Evolutionary conservation across 345 rosid genomes (phyloP).

Genomic region (Sisymbrium irio): DNA sequence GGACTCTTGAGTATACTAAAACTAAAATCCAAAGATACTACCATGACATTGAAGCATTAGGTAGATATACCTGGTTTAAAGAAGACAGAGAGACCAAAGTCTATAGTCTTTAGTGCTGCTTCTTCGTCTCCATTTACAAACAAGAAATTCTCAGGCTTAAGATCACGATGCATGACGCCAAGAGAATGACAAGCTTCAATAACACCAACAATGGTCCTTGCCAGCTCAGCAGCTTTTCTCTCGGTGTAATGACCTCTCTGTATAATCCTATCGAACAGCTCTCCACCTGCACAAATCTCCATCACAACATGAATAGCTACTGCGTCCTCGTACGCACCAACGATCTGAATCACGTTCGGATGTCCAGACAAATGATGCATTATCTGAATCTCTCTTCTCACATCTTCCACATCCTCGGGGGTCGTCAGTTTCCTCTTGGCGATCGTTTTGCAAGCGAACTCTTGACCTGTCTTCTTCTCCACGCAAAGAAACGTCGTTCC

Average conservation of each 20-base stretch:
- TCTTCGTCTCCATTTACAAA: slow-evolving; percentile 71
- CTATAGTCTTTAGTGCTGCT: slow-evolving; percentile 73
- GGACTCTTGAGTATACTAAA: neutral
- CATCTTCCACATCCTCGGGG: slow-evolving; percentile 80
- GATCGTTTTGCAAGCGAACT: slow-evolving; percentile 80
- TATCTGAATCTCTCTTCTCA: slow-evolving; percentile 91
- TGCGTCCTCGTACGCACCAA: slow-evolving; percentile 88
- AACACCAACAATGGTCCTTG: slow-evolving; percentile 75
- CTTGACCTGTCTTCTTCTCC: slow-evolving; percentile 62
- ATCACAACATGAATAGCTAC: slow-evolving; percentile 85
- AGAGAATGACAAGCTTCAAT: slow-evolving; percentile 91
- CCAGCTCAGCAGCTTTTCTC: slow-evolving; percentile 82
- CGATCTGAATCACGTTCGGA: slow-evolving; percentile 77
- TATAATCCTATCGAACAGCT: slow-evolving; percentile 88
- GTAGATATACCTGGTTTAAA: slow-evolving; percentile 69
- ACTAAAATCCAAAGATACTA: neutral
- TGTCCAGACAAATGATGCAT: slow-evolving; percentile 96
- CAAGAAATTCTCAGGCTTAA: slow-evolving; percentile 97
- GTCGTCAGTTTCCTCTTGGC: slow-evolving; percentile 76
- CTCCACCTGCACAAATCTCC: slow-evolving; percentile 97
- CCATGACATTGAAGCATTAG: neutral
- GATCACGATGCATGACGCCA: slow-evolving; percentile 95
- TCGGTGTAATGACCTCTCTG: slow-evolving; percentile 88
- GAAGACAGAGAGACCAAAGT: slow-evolving; percentile 91
- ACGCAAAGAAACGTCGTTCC: slow-evolving; percentile 85